phyloP scores from a whole-genome alignment of 306 rosid species.

The Betula pendula region DNA sequence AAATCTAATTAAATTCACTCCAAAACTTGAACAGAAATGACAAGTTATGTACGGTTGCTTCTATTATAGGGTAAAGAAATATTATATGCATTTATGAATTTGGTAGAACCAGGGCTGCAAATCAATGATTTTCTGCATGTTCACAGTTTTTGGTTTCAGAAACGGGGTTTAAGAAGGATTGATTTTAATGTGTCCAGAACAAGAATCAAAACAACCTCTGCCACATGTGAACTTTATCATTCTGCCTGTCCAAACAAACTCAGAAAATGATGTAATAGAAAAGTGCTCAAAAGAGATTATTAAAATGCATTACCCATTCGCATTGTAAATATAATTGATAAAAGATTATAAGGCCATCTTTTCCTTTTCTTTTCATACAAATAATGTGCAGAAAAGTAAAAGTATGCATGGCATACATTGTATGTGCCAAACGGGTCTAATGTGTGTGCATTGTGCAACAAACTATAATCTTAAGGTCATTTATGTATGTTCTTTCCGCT shows the following conservation, averaged over 20 bases:
- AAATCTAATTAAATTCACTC: not conserved
- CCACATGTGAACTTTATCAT: not conserved
- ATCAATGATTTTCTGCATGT: not conserved
- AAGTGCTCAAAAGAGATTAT: not conserved
- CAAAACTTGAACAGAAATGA: not conserved
- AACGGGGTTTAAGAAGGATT: not conserved
- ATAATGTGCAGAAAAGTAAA: not conserved
- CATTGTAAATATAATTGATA: not conserved
- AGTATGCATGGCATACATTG: not conserved
- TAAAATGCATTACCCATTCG: not conserved
- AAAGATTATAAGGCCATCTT: not conserved
- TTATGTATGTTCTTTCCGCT: not conserved
- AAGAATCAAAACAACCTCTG: not conserved
- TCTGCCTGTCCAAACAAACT: not conserved
- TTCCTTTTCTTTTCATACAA: not conserved
- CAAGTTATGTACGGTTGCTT: not conserved
- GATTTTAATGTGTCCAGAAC: not conserved
- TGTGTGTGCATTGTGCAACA: not conserved
- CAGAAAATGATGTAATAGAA: not conserved
- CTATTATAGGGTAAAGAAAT: not conserved
- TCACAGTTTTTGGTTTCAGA: not conserved
- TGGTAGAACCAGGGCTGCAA: not conserved
- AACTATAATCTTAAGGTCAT: not conserved
- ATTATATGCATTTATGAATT: not conserved
- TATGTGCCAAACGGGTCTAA: not conserved